Conservation (phyloP, 768 basidiomycete species). For the Auricularia cornea region DNA sequence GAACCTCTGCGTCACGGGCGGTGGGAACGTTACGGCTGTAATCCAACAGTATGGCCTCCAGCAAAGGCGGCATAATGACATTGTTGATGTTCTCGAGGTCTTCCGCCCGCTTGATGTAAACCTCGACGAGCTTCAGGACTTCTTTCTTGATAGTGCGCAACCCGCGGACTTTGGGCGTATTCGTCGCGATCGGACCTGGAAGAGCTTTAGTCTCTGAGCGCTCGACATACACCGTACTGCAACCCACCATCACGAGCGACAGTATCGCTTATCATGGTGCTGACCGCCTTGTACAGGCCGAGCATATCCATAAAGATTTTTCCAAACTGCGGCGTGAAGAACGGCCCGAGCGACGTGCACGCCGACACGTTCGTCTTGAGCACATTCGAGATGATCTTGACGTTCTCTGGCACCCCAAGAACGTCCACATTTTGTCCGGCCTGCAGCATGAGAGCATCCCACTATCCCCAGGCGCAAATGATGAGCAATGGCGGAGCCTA, state of each 20-base stretch:
- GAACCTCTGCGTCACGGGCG: slow-evolving; percentile 40
- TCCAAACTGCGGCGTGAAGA: slow-evolving; percentile 40
- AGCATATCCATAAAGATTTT: slow-evolving; percentile 43
- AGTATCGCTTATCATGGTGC: slow-evolving; percentile 36
- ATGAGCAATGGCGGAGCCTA: neutral
- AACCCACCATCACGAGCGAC: slow-evolving; percentile 30
- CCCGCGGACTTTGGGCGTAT: slow-evolving; percentile 38
- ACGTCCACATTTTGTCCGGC: slow-evolving; percentile 35
- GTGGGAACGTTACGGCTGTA: slow-evolving; percentile 40
- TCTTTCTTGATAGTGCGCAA: slow-evolving; percentile 46
- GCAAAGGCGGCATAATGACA: slow-evolving; percentile 36
- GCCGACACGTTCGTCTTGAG: slow-evolving; percentile 45
- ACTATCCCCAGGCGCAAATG: slow-evolving; percentile 17
- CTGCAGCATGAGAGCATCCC: slow-evolving; percentile 39
- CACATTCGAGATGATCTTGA: slow-evolving; percentile 41
- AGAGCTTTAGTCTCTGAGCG: too few relatives aligned
- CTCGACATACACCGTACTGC: slow-evolving; percentile 12
- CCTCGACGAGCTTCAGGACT: slow-evolving; percentile 40
- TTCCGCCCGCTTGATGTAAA: slow-evolving; percentile 40
- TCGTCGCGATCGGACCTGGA: slow-evolving; percentile 30
- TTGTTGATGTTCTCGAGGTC: slow-evolving; percentile 37
- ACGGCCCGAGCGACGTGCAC: slow-evolving; percentile 38
- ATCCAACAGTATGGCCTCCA: slow-evolving; percentile 41
- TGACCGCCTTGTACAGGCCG: slow-evolving; percentile 39
- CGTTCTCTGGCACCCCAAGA: slow-evolving; percentile 35